A percentile compares a stretch with the other conserved stretches of the same genome.
These are phyloP conservation scores for Galeopsis tetrahit DNA, from an alignment of 257 asterid species.

Conservation along the genomic window DNA sequence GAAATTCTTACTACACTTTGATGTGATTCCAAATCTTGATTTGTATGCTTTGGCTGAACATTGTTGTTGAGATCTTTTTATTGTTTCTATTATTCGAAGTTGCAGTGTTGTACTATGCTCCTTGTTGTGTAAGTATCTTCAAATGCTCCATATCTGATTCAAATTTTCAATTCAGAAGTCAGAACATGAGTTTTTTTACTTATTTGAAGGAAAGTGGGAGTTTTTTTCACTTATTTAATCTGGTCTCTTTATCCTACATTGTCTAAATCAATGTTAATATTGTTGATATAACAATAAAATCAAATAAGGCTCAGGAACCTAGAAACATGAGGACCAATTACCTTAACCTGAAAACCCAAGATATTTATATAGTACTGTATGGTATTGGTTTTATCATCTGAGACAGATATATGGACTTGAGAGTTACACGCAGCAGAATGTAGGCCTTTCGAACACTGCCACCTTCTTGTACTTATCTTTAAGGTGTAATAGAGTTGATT, in stretches of 20 bases:
- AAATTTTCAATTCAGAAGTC: background rate
- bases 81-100: slow-evolving; percentile 4
- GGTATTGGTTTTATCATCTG: background rate
- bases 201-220: background rate
- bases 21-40: background rate
- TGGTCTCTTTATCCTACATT: background rate
- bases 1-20: background rate
- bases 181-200: background rate
- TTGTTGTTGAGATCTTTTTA: background rate
- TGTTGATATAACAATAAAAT: no score
- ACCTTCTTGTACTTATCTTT: slow-evolving; percentile 3
- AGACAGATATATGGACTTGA: background rate
- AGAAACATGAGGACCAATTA: background rate
- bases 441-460: slow-evolving; percentile 7
- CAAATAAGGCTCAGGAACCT: background rate
- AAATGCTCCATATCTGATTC: slow-evolving; percentile 11
- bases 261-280: no score
- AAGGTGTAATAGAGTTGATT: background rate
- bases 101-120: slow-evolving; percentile 20
- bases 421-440: slow-evolving; percentile 16
- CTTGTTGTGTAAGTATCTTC: slow-evolving; percentile 13
- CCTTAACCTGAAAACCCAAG: background rate
- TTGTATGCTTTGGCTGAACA: slow-evolving; percentile 10
- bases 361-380: background rate
- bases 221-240: background rate